These are phyloP conservation scores for Allium sativum DNA, from an alignment of 106 monocot species.

Conservation along the genomic window DNA sequence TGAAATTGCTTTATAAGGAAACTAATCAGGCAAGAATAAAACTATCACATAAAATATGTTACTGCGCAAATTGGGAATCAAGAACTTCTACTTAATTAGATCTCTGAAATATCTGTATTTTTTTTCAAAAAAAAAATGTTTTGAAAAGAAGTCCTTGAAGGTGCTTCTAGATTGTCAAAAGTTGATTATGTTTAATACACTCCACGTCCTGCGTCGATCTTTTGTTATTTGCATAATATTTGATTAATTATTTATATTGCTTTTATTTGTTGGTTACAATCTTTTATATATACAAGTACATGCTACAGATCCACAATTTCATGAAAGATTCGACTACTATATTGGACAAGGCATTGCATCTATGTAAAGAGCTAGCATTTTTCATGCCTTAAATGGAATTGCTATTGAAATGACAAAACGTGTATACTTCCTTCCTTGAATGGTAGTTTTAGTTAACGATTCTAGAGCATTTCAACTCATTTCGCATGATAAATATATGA, in stretches of 20 bases:
- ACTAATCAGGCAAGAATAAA: slow-evolving; percentile 39
- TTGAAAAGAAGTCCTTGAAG: too few species aligned
- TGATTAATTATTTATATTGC: too few species aligned
- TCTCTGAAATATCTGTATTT: too few species aligned
- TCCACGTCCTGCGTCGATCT: too few species aligned
- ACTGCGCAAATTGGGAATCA: too few species aligned
- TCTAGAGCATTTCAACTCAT: slow-evolving; percentile 5
- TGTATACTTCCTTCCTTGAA: slow-evolving; percentile 95
- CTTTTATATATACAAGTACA: background rate
- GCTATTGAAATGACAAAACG: slow-evolving; percentile 74
- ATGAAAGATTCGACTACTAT: slow-evolving; percentile 73
- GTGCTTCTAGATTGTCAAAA: too few species aligned
- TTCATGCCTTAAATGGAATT: slow-evolving; percentile 74
- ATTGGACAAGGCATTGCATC: slow-evolving; percentile 68
- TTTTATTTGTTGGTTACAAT: too few species aligned
- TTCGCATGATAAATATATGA: slow-evolving; percentile 4
- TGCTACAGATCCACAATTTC: slow-evolving; percentile 71
- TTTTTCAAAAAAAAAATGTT: too few species aligned
- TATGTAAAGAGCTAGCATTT: slow-evolving; percentile 83
- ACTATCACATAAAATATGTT: too few species aligned
- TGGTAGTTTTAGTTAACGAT: slow-evolving; percentile 28
- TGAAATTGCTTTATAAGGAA: slow-evolving; percentile 68
- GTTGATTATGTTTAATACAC: too few species aligned
- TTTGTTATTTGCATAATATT: too few species aligned
- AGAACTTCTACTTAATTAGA: too few species aligned